phyloP scores from a whole-genome alignment of 2,329 filamentous ascomycete species.

The Cordyceps tenuipes region DNA sequence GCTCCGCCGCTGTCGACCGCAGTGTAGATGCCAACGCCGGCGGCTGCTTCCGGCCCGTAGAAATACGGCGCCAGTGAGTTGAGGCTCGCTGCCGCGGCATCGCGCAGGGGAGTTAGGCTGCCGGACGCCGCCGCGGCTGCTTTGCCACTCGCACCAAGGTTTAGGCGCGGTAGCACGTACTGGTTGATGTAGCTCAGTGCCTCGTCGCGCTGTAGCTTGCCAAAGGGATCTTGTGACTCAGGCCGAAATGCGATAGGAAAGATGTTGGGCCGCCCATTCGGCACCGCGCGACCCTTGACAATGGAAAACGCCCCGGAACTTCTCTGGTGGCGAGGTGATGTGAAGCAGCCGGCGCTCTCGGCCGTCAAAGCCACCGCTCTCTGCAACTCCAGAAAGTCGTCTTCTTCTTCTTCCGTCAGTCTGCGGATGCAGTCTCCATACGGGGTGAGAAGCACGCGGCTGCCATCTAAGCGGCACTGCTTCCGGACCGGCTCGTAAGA shows the following conservation, averaged over 20 bases:
- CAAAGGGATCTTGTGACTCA: slow-evolving; percentile 48
- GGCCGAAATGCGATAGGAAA: slow-evolving; percentile 43
- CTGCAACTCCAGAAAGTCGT: slow-evolving; percentile 63
- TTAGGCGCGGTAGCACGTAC: slow-evolving; percentile 54
- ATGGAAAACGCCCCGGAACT: slow-evolving; percentile 50
- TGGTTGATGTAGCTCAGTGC: slow-evolving; percentile 62
- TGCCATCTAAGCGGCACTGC: slow-evolving; percentile 48
- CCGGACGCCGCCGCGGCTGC: slow-evolving; percentile 25
- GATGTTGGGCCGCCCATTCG: slow-evolving; percentile 54
- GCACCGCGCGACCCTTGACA: slow-evolving; percentile 56
- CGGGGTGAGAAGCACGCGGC: slow-evolving; percentile 64
- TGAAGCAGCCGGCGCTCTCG: slow-evolving; percentile 46
- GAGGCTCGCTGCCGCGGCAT: slow-evolving; percentile 41
- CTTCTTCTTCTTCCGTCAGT: slow-evolving; percentile 59
- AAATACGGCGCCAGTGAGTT: slow-evolving; percentile 50
- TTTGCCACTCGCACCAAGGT: slow-evolving; percentile 41
- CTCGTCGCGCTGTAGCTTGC: slow-evolving; percentile 59
- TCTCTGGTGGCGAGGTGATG: slow-evolving; percentile 46
- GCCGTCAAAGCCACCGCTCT: slow-evolving; percentile 42
- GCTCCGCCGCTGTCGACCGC: slow-evolving; percentile 24
- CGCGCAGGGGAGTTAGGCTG: slow-evolving; percentile 27
- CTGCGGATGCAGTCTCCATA: slow-evolving; percentile 70
- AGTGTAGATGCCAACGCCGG: slow-evolving; percentile 37
- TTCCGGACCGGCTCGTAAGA: slow-evolving; percentile 53
- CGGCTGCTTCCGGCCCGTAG: slow-evolving; percentile 38